Evolutionary conservation across 768 basidiomycete species (phyloP), one percentile per base, ranked within the genome.

Genomic region (Leucogyrophana mollusca): DNA sequence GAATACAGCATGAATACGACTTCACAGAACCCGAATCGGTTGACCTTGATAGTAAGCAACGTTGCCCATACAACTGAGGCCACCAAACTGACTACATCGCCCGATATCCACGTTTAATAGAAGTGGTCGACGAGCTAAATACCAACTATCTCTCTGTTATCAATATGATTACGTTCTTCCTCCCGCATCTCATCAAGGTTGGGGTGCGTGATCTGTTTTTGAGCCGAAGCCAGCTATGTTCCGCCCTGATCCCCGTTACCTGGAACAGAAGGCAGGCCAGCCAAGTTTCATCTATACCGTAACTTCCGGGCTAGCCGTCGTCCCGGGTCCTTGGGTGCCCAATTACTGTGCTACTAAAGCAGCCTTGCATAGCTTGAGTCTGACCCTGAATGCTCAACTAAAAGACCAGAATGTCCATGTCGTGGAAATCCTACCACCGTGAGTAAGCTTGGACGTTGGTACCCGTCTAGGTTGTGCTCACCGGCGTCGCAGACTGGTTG

Each of bases 281-380:
- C 74, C 73, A 8, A 72, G 70, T 21, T 76, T 76, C 58, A 66
- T 82, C 25, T 60, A 76, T 17, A 69, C 77, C 2, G 71, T 84
- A 36, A 74, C 80, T 0, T 80, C 80, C 5, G 76, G 69, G 9
- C 65, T 83, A n/a, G 76, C 60, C 3, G 68, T 82, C 27, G 45
- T 69, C 25, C 78, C 80, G 0, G 62, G 57, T 1, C 63, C 75
- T 2, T 56, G 52, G 30, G 62, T 80, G 0, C 60, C 72, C 2
- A 74, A 76, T 42, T 83, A 85, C 53, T 76, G 69, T 24, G 80
- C 81, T 0, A 73, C 75, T 3, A 83, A 83, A 57, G 79, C 80
- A 4, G 80, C 79, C 1, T 54, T 83, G 27, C 78, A 77, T 52
- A 80, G 74, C 45, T 72, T 80, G 51, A 66, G 68, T 16, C 58